Evolutionary conservation across 2,329 filamentous ascomycete genomes (phyloP), one percentile per base, ranked within the genome.

Genomic region (Cladosporium sp.): DNA sequence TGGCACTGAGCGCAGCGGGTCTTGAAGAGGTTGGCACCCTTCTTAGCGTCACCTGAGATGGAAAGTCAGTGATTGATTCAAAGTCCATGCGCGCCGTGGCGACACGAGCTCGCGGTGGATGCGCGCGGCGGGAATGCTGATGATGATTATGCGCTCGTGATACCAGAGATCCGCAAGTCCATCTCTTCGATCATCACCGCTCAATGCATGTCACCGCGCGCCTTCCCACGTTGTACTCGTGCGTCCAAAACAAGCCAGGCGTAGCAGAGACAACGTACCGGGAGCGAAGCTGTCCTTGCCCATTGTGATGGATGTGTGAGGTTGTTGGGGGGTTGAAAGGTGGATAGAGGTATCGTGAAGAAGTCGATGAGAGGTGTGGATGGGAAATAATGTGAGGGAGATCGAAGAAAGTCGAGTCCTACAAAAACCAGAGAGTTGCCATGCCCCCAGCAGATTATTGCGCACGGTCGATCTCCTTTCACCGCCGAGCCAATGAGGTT

Each of bases 11-110:
- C 88, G 80, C 93, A 99, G 73, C 93, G 86, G 64, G 91, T 97
- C 82, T 96, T 96, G 89, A 97, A 97, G 72, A 97, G 89, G 81
- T 86, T 88, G 76, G 90, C 92, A 83, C 92, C 92, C 87, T 96
- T 96, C 81, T 91, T 90, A 69, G 80, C 69, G 76, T 96, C 90
- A 81, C 90, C 91, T 96, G 34, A 3, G n/a, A 38, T 19, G 32
- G 20, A 18, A 11, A 12, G 19, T 47, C 15, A 38, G 32, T 13
- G 29, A 34, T 7, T 17, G 32, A 2, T 36, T 17, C 13, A 7
- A 17, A 8, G 4, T n/a, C 8, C n/a, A n/a, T n/a, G 7, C 15
- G 32, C 32, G 32, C 32, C 32, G n/a, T 4, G 13, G 6, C 15
- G 32, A 8, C 7, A 18, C 2, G 20, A 36, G 13, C 13, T 18